phyloP scores from a whole-genome alignment of 768 basidiomycete species.

The Clitopilus hobsonii region DNA sequence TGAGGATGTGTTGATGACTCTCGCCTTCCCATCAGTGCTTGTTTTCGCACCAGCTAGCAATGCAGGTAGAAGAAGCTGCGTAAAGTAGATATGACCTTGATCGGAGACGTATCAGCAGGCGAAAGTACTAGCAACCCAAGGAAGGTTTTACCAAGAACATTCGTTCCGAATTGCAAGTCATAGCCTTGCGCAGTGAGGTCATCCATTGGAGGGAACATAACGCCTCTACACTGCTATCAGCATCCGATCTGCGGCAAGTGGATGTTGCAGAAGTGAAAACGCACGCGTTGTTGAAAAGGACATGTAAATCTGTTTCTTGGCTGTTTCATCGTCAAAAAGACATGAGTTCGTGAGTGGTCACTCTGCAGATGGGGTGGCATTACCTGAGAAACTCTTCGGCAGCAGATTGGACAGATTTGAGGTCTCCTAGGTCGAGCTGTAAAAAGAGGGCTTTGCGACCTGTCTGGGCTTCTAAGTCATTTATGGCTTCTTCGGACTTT shows the following conservation, averaged over 20 bases:
- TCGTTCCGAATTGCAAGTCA: conserved; percentile 56
- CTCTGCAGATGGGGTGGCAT: no score
- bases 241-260: no score
- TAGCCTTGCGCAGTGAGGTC: conserved; percentile 47
- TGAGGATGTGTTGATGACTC: conserved; percentile 42
- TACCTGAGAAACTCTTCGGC: conserved; percentile 38
- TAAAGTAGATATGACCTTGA: conserved; percentile 44
- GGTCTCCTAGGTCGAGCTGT: conserved; percentile 37
- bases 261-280: conserved; percentile 12
- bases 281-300: conserved; percentile 46
- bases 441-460: conserved; percentile 41
- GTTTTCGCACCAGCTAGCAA: conserved; percentile 30
- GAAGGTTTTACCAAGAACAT: conserved; percentile 52
- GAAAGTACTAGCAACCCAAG: no score
- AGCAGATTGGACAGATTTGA: conserved; percentile 32
- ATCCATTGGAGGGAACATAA: conserved; percentile 40
- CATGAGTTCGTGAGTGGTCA: no score
- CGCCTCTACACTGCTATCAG: conserved; percentile 29
- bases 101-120: no score
- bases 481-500: conserved; percentile 47
- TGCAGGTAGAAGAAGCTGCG: conserved; percentile 39
- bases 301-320: conserved; percentile 39
- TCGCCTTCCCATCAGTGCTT: conserved; percentile 29
- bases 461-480: conserved; percentile 44
- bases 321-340: no score